phyloP scores from a whole-genome alignment of 169 alveolate species.

The Plasmodium chabaudi region DNA sequence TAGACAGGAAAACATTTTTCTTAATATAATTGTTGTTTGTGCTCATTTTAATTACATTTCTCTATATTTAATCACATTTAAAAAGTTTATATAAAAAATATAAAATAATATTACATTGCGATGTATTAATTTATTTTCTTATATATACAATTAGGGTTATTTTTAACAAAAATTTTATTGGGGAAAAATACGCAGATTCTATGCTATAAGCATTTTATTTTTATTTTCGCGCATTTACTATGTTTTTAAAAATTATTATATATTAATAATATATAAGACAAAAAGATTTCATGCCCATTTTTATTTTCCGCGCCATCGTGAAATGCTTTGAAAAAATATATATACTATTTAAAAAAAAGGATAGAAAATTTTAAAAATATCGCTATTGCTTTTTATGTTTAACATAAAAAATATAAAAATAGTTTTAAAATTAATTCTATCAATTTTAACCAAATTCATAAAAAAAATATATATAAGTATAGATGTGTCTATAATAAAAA shows the following conservation, averaged over 20 bases:
- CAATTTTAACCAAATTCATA: background rate
- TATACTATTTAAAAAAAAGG: too few relatives aligned
- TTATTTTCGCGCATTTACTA: background rate
- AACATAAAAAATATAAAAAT: background rate
- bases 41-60: slow-evolving; percentile 44
- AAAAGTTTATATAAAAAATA: background rate
- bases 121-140: slow-evolving; percentile 3
- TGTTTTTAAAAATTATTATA: too few relatives aligned
- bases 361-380: too few relatives aligned
- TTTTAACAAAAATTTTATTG: too few relatives aligned
- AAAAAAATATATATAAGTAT: background rate
- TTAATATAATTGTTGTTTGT: slow-evolving; percentile 58
- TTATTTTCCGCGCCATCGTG: too few relatives aligned
- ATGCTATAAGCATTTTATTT: slow-evolving; percentile 4
- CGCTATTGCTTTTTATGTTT: background rate
- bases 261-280: too few relatives aligned
- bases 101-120: background rate
- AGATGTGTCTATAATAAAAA: background rate
- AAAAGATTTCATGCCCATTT: too few relatives aligned
- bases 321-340: too few relatives aligned
- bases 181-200: background rate
- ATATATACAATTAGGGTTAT: background rate
- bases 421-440: background rate
- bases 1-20: slow-evolving; percentile 63
- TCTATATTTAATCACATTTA: slow-evolving; percentile 15